Evolutionary conservation across 2,329 filamentous ascomycete species (phyloP), one percentile per base, ranked within the genome.

Genomic region (Fusarium redolens): DNA sequence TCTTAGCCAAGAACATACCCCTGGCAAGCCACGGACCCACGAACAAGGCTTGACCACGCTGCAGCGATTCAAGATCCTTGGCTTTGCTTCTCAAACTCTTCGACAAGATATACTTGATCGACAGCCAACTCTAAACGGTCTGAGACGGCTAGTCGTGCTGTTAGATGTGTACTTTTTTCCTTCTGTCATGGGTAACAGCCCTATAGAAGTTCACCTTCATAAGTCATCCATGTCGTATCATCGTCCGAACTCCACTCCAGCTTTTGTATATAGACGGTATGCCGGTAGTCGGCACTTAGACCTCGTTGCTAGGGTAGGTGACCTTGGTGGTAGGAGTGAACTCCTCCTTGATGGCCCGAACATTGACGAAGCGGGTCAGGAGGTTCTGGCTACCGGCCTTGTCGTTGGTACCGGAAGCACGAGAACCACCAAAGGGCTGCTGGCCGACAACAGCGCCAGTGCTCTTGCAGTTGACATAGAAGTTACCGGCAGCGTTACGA

Each of bases 391-490:
- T 92, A 40, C 91, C 91, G 20, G 91, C 91, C 86, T 93, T 93
- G 82, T 93, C 92, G 79, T 93, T 93, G 28, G 91, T 93, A 31
- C 91, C 91, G 69, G 89, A 91, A 11, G 90, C 90, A 71, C 92
- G 85, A 17, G 90, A 87, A 59, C 91, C 91, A 28, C 91, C 91
- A 79, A 93, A 93, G 7, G 91, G 89, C 83, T 93, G 91, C 83
- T 93, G 92, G 18, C 91, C 91, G 12, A 93, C 91, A 30, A 93
- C 90, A 20, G 91, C 91, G 43, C 91, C 92, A 4, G 91, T 93
- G 81, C 89, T 92, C 88, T 95, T 95, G 85, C 91, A 93, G 85
- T 95, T 96, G 83, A 96, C 87, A 84, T 96, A 96, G 81, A 95
- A 95, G 85, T 96, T 96, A 45, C 93, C 93, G 1, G 93, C 93